Evolutionary conservation across 176 grass and related monocot genomes (phyloP).

Genomic region (Cymbopogon citratus): DNA sequence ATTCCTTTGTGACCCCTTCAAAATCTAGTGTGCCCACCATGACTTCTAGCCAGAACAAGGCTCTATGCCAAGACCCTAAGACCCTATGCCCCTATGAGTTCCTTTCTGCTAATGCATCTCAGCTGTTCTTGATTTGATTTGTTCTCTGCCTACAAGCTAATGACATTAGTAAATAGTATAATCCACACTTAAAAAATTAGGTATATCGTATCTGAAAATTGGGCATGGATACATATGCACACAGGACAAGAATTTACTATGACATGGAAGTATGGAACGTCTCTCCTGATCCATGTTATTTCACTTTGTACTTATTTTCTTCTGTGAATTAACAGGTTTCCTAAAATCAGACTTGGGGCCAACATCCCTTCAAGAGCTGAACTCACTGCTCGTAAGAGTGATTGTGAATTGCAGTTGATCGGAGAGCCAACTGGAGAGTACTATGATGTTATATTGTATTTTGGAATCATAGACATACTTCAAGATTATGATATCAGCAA

Average conservation of each 20-base stretch:
- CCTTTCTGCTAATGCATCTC: conserved; percentile 12
- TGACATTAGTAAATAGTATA: not conserved
- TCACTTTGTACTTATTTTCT: not conserved
- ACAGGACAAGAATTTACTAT: not conserved
- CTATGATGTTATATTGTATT: conserved; percentile 65
- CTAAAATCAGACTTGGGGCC: conserved; percentile 50
- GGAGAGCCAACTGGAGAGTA: conserved; percentile 70
- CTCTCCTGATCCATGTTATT: not conserved
- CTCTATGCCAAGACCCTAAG: conserved; percentile 6
- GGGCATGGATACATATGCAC: not conserved
- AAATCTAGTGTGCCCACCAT: conserved; percentile 23
- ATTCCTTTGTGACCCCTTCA: conserved; percentile 30
- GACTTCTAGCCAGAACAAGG: not conserved
- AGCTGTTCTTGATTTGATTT: not conserved
- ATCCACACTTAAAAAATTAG: not conserved
- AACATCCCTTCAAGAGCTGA: conserved; percentile 68
- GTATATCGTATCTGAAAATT: not conserved
- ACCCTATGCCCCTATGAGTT: not conserved
- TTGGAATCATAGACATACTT: conserved; percentile 94
- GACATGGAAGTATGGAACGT: not conserved
- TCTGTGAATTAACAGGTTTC: conserved; percentile 43
- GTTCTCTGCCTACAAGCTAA: not conserved
- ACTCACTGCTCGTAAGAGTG: conserved; percentile 46
- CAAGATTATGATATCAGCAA: no score
- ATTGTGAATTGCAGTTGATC: conserved; percentile 42